Evolutionary conservation across 2,329 filamentous ascomycete species (phyloP).

Genomic region (Fusarium hostae): DNA sequence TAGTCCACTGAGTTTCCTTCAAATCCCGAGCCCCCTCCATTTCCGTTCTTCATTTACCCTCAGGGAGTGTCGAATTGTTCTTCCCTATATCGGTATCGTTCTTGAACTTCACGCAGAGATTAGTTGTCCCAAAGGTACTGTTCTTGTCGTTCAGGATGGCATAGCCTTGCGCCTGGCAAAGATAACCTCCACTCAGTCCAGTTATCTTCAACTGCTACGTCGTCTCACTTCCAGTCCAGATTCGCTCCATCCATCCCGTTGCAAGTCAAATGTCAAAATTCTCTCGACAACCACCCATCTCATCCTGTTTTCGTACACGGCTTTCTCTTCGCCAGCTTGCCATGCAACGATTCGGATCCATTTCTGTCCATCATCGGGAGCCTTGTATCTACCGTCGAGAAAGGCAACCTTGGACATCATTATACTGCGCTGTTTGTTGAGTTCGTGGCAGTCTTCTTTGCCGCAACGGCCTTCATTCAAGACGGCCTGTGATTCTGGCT

Average conservation of each 20-base stretch:
- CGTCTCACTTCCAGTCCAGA: conserved; percentile 40
- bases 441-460: conserved; percentile 49
- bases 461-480: conserved; percentile 51
- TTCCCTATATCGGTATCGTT: neutral
- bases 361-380: conserved; percentile 36
- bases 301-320: conserved; percentile 48
- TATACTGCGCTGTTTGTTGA: conserved; percentile 50
- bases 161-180: neutral
- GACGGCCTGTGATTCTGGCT: conserved; percentile 50
- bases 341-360: conserved; percentile 52
- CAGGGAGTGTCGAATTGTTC: neutral
- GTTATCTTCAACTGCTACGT: conserved; percentile 20
- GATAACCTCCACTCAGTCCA: neutral
- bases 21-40: neutral
- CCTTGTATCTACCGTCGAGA: conserved; percentile 49
- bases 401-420: conserved; percentile 54
- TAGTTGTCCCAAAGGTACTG: neutral
- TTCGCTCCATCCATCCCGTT: conserved; percentile 49
- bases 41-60: neutral
- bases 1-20: neutral
- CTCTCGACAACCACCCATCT: conserved; percentile 54
- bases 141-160: neutral
- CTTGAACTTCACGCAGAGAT: neutral
- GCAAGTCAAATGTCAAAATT: conserved; percentile 52
- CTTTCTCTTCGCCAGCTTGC: conserved; percentile 44